Base-by-base conservation (phyloP, 352 stramenopile species). In the Elongisporangium prolatum region DNA sequence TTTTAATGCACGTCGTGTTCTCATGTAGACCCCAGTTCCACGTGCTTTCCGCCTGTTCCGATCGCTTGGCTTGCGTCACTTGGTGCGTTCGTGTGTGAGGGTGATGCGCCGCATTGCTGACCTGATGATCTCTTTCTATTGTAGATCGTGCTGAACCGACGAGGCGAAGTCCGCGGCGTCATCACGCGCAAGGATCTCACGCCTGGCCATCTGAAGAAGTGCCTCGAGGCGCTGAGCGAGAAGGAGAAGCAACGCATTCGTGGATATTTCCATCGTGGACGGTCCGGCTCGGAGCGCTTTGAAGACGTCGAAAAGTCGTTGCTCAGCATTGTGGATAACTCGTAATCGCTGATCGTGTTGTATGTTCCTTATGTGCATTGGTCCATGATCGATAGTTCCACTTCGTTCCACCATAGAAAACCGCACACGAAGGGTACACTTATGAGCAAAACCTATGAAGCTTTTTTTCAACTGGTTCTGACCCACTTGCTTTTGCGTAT, bases 31-130 rank as follows among this genome's bases (percentile, higher is more conserved):
- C 0, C 97, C 95, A 2, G 93, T 99, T 57, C 87, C 97, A 40
- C 84, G 97, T 34, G 91, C 97, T 0, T 99, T 99, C 77, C 87
- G 95, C 28, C 68, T 99, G 20, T 99, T 99, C 72, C 91, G 97
- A 17, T 99, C 97, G 8, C 73, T 99, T 25, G 97, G 97, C 38
- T 76, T 99, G 56, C 92, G 97, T 21, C 97, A 98, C 63, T 80
- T 99, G 56, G 76, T 85, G 69, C 22, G 67, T 58, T 55, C 11
- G 6, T 37, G 14, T n/a, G n/a, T n/a, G n/a, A 9, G 8, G 17
- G 16, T 52, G 18, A 24, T 34, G 44, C 10, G n/a, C 8, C 56
- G 2, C 16, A 6, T 59, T 50, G 8, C n/a, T 21, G 21, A 37
- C 14, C 37, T 21, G 21, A 40, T 20, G 3, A 18, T 52, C 21